Base-by-base conservation (phyloP, 2,329 filamentous ascomycete genomes). In the Whalleya microplaca region DNA sequence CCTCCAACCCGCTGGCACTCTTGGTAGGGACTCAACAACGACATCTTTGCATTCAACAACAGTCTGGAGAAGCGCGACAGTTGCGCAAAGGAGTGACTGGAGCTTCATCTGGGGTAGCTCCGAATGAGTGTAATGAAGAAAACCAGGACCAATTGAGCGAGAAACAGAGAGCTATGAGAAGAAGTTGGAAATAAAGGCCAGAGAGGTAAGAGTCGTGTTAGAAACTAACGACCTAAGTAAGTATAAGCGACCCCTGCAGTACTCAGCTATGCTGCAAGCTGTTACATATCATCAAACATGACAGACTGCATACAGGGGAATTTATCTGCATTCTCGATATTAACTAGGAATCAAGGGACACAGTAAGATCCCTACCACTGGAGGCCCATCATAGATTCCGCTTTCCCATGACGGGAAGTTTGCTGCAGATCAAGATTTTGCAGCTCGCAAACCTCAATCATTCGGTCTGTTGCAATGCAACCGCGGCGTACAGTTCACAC, bases 1-100 rank as follows among this genome's bases (percentile, higher is more conserved):
- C 41, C 57, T 65, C 77, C 77, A 79, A 23, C 75, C 76, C 40
- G 58, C 57, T 0, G 77, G 77, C 4, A 75, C 66, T 4, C 56
- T 55, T 4, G 67, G 64, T 21, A 78, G 57, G 21, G 68, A 71
- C 63, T 77, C 72, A 56, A 77, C 70, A 32, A 76, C 66, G 41
- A 70, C 63, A 59, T 66, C 61, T 49, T 62, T 64, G 48, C 51
- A 45, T 44, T 64, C 62, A 37, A 54, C 59, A 7, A 52, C 46
- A 21, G 65, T 45, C 45, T 60, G 61, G 19, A 67, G 53, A 18
- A 67, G 57, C 55, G 58, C 59, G 45, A 63, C 37, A 37, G 46
- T 59, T 37, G 63, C 63, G 60, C 51, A 63, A 48, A 64, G 41
- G 32, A 67, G 46, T 14, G 62, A 55, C 45, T 48, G 53, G 27